Base-by-base conservation (phyloP, 768 basidiomycete species). In the Mrakia blollopis region DNA sequence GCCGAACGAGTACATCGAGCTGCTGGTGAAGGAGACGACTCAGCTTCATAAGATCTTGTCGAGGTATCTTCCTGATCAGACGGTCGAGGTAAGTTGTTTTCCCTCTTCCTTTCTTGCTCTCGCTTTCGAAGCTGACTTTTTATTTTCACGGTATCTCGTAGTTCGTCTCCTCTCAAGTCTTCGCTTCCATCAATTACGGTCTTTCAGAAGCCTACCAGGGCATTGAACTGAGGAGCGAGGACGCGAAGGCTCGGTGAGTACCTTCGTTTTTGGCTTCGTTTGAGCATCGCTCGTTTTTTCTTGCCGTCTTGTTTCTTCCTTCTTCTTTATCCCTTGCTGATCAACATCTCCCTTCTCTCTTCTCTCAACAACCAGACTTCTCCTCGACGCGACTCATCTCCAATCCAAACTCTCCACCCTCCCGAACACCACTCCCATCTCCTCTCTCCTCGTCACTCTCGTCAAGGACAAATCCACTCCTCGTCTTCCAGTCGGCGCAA, bases 21-120 rank as follows among this genome's bases (percentile, higher is more conserved):
- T 93, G 75, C 86, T 99, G 60, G 90, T 95, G 80, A 95, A 94
- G 84, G 97, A 99, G 84, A 95, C 94, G 28, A 91, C 92, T 75
- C 96, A 93, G 39, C 86, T 99, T 71, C 93, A 98, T 85, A 98
- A 96, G 83, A 94, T 99, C 71, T 86, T 98, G 61, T 92, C 93
- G 65, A 91, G 95, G 68, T 98, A 97, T 84, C 86, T 98, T 39
- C 86, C 92, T 23, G 83, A 86, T 63, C 87, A 88, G 44, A 87
- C 93, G 37, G 92, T 97, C 62, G 93, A 95, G 88, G 94, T 93
- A 81, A 81, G 89, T 81, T 13, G 61, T 69, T n/a, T 61, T 8
- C 57, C 25, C 52, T 44, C 10, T 75, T 76, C 52, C n/a, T 60
- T 30, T 16, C 41, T 41, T 16, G 21, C 68, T 63, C 65, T 39